phyloP scores from a whole-genome alignment of 345 rosid genomes.

The Nasturtium officinale region DNA sequence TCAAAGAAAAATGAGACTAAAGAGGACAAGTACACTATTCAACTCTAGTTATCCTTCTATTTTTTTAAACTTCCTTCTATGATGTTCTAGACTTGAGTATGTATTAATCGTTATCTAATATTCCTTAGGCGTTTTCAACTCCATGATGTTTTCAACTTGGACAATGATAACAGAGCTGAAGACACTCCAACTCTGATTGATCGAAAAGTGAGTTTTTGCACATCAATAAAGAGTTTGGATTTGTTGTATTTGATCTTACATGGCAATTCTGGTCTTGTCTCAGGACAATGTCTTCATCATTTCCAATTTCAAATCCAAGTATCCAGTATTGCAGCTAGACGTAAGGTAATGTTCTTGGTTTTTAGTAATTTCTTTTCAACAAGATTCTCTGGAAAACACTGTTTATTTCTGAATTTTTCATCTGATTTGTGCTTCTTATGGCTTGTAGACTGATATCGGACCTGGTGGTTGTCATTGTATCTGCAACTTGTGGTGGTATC shows the following conservation, averaged over 20 bases:
- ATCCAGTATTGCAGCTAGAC: slow-evolving; percentile 89
- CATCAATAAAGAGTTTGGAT: not conserved
- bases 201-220: slow-evolving; percentile 58
- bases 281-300: slow-evolving; percentile 98
- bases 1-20: slow-evolving; percentile 82
- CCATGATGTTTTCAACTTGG: slow-evolving; percentile 81
- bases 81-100: not conserved
- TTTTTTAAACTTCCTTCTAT: slow-evolving; percentile 8
- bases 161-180: slow-evolving; percentile 78
- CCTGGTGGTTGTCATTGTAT: slow-evolving; percentile 91
- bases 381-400: slow-evolving; percentile 20
- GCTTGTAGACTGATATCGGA: slow-evolving; percentile 85
- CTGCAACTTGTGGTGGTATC: slow-evolving; percentile 98
- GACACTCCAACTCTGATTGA: slow-evolving; percentile 91
- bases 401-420: not conserved
- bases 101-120: slow-evolving; percentile 3
- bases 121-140: slow-evolving; percentile 68
- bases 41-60: slow-evolving; percentile 10
- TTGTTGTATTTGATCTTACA: slow-evolving; percentile 17
- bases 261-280: slow-evolving; percentile 32
- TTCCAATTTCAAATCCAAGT: slow-evolving; percentile 89
- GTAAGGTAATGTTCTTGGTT: slow-evolving; percentile 54
- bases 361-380: not conserved
- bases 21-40: slow-evolving; percentile 70
- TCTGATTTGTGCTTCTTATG: slow-evolving; percentile 28